A percentile compares a stretch with the other conserved stretches of the same genome.
Conservation (phyloP, 768 basidiomycete species). For the Amanita subjunquillea region DNA sequence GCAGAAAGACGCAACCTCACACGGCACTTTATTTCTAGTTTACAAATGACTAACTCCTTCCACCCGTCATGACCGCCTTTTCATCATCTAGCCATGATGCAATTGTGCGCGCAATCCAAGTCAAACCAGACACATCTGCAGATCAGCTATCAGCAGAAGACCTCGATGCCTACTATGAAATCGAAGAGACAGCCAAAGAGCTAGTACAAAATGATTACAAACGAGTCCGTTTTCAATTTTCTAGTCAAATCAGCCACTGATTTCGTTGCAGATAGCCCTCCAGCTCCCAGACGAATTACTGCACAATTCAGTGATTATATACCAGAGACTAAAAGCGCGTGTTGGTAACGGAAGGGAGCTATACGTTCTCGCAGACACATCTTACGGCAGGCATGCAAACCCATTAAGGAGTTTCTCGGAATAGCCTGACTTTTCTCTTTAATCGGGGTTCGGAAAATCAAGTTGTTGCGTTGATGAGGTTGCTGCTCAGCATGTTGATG, state of each 20-base stretch:
- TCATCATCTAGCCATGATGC: conserved; percentile 53
- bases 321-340: conserved; percentile 46
- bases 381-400: conserved; percentile 74
- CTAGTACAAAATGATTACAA: conserved; percentile 57
- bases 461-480: conserved; percentile 98
- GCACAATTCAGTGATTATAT: conserved; percentile 78
- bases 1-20: too few species aligned
- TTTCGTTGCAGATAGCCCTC: conserved; percentile 56
- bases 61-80: conserved; percentile 23
- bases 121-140: conserved; percentile 28
- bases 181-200: conserved; percentile 51
- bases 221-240: conserved; percentile 37
- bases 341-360: conserved; percentile 43
- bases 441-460: conserved; percentile 1
- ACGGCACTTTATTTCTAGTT: too few species aligned
- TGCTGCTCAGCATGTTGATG: conserved; percentile 87
- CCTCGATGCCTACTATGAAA: conserved; percentile 66
- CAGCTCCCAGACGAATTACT: conserved; percentile 96
- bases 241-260: not conserved
- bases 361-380: conserved; percentile 94
- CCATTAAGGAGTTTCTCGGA: not conserved
- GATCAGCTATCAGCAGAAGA: conserved; percentile 22
- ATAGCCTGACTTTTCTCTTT: not conserved
- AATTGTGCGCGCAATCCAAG: conserved; percentile 44
- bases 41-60: too few species aligned